These are phyloP conservation scores for Extremus antarcticus DNA, from an alignment of 495 filamentous ascomycete genomes.

Conservation along the genomic window DNA sequence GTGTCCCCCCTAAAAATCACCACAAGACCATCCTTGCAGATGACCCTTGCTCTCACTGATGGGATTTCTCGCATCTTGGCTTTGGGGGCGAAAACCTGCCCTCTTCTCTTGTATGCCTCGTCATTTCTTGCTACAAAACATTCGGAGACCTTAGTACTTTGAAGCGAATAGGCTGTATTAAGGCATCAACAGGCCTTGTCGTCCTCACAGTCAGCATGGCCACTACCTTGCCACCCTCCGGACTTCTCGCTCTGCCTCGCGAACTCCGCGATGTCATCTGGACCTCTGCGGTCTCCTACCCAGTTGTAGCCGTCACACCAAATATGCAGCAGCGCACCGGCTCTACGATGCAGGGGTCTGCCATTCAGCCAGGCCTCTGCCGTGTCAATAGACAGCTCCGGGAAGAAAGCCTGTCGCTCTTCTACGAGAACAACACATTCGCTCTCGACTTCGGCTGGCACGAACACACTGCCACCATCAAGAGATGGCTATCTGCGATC, in stretches of 20 bases:
- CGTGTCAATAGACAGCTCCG: background rate
- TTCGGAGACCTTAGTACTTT: too few species aligned
- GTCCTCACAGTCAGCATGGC: background rate
- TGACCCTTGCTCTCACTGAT: too few species aligned
- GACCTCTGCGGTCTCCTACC: background rate
- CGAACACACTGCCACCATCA: too few species aligned
- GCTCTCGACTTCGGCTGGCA: background rate
- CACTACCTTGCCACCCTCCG: background rate
- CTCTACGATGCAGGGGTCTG: background rate
- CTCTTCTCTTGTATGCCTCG: too few species aligned
- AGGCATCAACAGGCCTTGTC: background rate
- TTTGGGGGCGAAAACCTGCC: too few species aligned
- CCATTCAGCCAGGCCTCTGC: background rate
- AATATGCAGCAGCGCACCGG: background rate
- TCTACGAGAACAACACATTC: background rate
- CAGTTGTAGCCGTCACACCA: background rate
- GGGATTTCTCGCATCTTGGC: too few species aligned
- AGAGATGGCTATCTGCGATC: too few species aligned
- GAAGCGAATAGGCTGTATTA: too few species aligned
- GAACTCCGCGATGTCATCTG: background rate
- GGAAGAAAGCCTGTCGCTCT: background rate
- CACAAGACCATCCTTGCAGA: too few species aligned
- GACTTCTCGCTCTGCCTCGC: background rate
- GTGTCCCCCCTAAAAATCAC: too few species aligned
- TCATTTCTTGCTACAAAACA: too few species aligned